phyloP scores from a whole-genome alignment of 2,329 filamentous ascomycete genomes.

The Aureobasidium sp. region DNA sequence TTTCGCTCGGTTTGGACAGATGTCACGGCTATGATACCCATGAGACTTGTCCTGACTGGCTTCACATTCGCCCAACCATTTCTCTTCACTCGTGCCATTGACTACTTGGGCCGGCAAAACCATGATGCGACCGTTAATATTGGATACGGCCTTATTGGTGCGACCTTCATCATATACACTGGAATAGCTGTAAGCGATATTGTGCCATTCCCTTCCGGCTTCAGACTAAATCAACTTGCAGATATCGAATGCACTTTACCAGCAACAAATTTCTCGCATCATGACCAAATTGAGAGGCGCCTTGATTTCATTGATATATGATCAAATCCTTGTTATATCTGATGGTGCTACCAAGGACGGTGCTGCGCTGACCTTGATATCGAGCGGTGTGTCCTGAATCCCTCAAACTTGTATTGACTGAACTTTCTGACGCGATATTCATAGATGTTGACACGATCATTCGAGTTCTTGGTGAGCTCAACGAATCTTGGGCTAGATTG shows the following conservation, averaged over 20 bases:
- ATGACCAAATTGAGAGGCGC: slow-evolving; percentile 1
- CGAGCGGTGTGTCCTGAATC: not conserved
- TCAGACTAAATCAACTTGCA: not conserved
- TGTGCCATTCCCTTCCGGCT: too few relatives aligned
- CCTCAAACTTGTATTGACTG: too few relatives aligned
- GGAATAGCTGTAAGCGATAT: not conserved
- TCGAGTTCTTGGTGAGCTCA: not conserved
- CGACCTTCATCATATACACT: not conserved
- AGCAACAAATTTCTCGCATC: not conserved
- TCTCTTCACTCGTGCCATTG: not conserved
- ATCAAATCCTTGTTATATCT: not conserved
- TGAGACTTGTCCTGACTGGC: not conserved
- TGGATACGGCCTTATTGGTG: not conserved
- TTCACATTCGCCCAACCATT: not conserved
- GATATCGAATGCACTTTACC: not conserved
- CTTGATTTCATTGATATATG: not conserved
- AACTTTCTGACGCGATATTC: not conserved
- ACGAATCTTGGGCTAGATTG: not conserved
- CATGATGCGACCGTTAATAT: not conserved
- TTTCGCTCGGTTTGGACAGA: not conserved
- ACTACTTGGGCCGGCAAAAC: not conserved
- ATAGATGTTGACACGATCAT: not conserved
- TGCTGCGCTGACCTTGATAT: not conserved
- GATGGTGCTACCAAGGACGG: not conserved
- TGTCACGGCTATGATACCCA: not conserved